Evolutionary conservation across 331 rosid genomes (phyloP).

Genomic region (Pyrus hybrid): DNA sequence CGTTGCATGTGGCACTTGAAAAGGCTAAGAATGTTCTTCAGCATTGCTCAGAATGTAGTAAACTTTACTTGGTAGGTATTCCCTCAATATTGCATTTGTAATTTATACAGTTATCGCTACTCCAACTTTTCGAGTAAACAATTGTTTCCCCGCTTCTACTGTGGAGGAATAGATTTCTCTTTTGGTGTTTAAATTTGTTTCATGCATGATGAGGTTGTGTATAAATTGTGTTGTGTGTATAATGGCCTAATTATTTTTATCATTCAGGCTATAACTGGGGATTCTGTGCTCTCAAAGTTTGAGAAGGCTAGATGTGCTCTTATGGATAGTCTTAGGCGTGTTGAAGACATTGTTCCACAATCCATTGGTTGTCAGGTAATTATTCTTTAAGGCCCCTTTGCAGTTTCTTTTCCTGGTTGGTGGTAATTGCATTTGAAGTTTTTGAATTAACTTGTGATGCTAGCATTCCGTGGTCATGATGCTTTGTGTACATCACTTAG

Average conservation of each 20-base stretch:
- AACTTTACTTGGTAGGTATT: slow-evolving; percentile 77
- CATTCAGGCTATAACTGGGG: slow-evolving; percentile 85
- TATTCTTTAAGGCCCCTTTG: neutral
- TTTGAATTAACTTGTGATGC: too few species aligned
- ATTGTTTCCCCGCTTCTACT: neutral
- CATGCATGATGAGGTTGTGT: neutral
- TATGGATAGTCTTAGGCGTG: slow-evolving; percentile 59
- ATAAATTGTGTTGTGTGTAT: neutral
- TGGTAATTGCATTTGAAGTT: neutral
- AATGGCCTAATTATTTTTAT: slow-evolving; percentile 10
- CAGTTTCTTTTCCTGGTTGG: neutral
- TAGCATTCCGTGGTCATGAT: neutral
- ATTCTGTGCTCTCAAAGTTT: slow-evolving; percentile 71
- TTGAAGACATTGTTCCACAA: slow-evolving; percentile 80
- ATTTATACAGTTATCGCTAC: neutral
- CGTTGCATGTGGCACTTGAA: slow-evolving; percentile 84
- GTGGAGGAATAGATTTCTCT: neutral
- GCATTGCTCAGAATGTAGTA: slow-evolving; percentile 87
- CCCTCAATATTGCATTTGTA: slow-evolving; percentile 3
- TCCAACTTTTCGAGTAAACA: neutral
- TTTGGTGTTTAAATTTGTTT: neutral
- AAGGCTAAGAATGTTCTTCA: slow-evolving; percentile 82
- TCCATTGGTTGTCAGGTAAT: slow-evolving; percentile 77
- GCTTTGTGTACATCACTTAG: neutral
- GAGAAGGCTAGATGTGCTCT: slow-evolving; percentile 71